Base-by-base conservation (phyloP, 441 rosid species). In the Cnidoscolus chayamansa region DNA sequence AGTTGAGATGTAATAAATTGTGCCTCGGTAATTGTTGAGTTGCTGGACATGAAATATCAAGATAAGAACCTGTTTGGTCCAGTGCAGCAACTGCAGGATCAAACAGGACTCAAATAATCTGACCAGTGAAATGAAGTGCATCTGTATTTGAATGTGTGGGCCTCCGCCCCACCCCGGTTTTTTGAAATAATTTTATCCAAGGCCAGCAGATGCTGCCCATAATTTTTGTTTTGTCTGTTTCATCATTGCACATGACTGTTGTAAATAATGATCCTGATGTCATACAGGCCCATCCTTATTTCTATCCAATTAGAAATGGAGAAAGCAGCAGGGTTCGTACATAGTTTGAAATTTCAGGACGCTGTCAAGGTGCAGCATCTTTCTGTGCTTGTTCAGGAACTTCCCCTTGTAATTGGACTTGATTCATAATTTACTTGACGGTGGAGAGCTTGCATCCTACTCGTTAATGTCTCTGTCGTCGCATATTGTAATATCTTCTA, bases 291-390 rank as follows among this genome's bases (percentile, higher is more conserved):
- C 92, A 81, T 84, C 85, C 90, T 49, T 89, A 89, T 71, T 94
- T 94, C 82, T 80, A 81, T 80, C 94, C 96, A 47, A 78, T 94
- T 70, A 87, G 94, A 80, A 90, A 88, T 78, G 97, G 93, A 0
- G 99, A 94, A 83, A 92, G 97, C 88, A 85, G 90, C 84, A 84
- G 88, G 80, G 80, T 65, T 68, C 92, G 90, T 0, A 50, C 87
- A 15, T 89, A 88, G 71, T 69, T 74, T 74, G 55, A 12, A 70
- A 71, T 70, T 65, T 25, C 35, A 20, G 72, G 74, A 63, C 25
- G 78, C 80, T 71, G 70, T 66, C 59, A 50, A 68, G 63, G 66
- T 54, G 35, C 7, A 56, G 74, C 72, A 56, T 68, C 56, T 64
- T 56, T 58, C 35, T 64, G 59, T 19, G 58, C 67, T 56, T 72